phyloP scores from a whole-genome alignment of 495 filamentous ascomycete species.

The Xylaria scruposa region DNA sequence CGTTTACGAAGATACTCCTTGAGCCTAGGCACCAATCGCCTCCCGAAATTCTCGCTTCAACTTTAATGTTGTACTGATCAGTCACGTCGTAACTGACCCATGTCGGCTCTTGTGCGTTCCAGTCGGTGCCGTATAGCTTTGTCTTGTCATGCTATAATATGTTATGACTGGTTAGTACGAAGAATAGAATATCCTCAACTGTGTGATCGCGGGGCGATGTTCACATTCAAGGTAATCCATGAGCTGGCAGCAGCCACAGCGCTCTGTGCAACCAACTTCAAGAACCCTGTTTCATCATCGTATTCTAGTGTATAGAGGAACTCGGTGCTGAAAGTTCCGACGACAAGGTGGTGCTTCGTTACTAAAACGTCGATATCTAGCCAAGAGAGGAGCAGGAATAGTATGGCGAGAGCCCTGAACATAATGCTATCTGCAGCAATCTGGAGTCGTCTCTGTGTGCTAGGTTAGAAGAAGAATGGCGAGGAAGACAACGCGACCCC shows the following conservation, averaged over 20 bases:
- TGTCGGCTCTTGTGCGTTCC: slow-evolving; percentile 32
- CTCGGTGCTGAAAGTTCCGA: slow-evolving; percentile 38
- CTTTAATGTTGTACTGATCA: slow-evolving; percentile 61
- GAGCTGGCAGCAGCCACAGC: slow-evolving; percentile 35
- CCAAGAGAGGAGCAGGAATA: not conserved
- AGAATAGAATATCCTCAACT: not conserved
- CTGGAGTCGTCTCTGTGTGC: not conserved
- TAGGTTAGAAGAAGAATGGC: not conserved
- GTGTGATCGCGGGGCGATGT: slow-evolving; percentile 16
- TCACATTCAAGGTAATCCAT: slow-evolving; percentile 47
- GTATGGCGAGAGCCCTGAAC: not conserved
- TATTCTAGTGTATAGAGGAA: slow-evolving; percentile 44
- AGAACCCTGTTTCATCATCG: slow-evolving; percentile 37
- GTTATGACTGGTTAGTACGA: not conserved
- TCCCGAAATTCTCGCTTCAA: slow-evolving; percentile 70
- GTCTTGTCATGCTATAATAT: slow-evolving; percentile 43
- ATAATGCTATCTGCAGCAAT: not conserved
- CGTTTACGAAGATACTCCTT: slow-evolving; percentile 40
- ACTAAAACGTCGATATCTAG: slow-evolving; percentile 22
- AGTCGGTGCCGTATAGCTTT: slow-evolving; percentile 43
- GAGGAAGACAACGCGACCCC: not conserved
- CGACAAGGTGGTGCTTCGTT: slow-evolving; percentile 33
- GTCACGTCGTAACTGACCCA: slow-evolving; percentile 56
- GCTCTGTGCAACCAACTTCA: slow-evolving; percentile 31
- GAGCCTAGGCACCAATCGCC: slow-evolving; percentile 55